Evolutionary conservation across 2,329 filamentous ascomycete species (phyloP), one percentile per base, ranked within the genome.

Genomic region (Alternaria longipes): DNA sequence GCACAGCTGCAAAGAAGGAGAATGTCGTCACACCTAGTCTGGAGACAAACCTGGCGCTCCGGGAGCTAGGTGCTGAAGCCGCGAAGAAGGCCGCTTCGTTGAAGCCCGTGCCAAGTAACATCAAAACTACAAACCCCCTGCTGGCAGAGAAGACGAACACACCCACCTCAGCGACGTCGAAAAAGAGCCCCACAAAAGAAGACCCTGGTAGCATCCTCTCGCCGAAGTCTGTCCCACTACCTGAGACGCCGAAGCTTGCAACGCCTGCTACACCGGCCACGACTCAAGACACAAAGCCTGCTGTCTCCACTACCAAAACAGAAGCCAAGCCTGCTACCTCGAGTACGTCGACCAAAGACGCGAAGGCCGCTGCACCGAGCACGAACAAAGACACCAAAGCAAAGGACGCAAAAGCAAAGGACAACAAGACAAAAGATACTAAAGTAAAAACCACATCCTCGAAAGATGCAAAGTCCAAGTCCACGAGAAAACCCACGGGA

Each of bases 41-140:
- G 8, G 74, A 73, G 56, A 71, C 76, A 55, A 76, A 77, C 45
- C 72, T 79, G 12, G 76, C 78, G 1, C 75, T 80, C 44, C 72
- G 76, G 26, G 71, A 76, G 45, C 60, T 79, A 47, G 74, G 75
- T 26, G 76, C 75, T 42, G 72, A 80, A 65, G 76, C 77, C 45
- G 76, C 78, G 9, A 74, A 74, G 44, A 68, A 75, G 18, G 78
- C 75, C 6, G 75, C 77, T 6, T 64, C 74, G 18, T 79, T 76
- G 73, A 80, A 76, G 57, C 69, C 67, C 32, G 54, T 59, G 1
- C 76, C 74, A 7, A 61, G 62, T 12, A 74, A 73, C 34, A 78
- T 78, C 54, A 70, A 74, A 20, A 79, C 74, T 2, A 78, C 75
- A 4, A 79, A 77, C 56, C 77, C 69, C 56, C 67, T 73, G 70